Evolutionary conservation across 1,139 yeast genomes (phyloP), one percentile per base, ranked within the genome.

Genomic region (Yamadazyma triangularis): DNA sequence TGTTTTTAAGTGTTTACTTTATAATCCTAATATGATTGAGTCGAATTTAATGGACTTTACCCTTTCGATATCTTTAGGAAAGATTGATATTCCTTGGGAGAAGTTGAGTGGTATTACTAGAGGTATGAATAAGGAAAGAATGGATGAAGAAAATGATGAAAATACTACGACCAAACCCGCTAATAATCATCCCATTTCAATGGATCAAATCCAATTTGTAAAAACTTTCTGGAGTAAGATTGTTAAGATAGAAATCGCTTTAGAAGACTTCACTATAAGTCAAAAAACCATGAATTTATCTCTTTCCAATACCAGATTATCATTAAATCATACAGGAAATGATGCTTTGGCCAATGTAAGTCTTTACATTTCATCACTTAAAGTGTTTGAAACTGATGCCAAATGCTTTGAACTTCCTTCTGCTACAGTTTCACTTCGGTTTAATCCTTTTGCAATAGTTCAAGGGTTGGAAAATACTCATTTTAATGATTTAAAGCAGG

Each of bases 401-500:
- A 51, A 50, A 27, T 55, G 64, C 34, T 41, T 67, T 30, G 70
- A 62, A 29, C 37, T 67, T 9, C 72, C 72, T 1, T 55, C 70
- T 1, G 56, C 58, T 8, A 50, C 66, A 1, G 40, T 56, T 15
- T 36, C 43, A 4, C 34, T 56, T 12, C 51, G 53, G 32, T 44
- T 38, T 15, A 43, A 50, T 30, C 57, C 56, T 2, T 35, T 50
- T 23, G 48, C 45, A 15, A 33, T 42, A 4, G 26, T 45, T n/a
- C 36, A 38, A 28, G 48, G 44, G 4, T 29, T 45, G 4, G 45
- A 39, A 13, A 40, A 43, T 25, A 31, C 41, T 19, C 48, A 41
- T 27, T 32, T 31, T 8, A 10, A 23, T 4, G 35, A 32, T 10
- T 9, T 16, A 2, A 15, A 32, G n/a, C 18, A 33, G 12, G 23